Evolutionary conservation across 1,284 basidiomycete species (phyloP).

Genomic region (Pascua guehoae): DNA sequence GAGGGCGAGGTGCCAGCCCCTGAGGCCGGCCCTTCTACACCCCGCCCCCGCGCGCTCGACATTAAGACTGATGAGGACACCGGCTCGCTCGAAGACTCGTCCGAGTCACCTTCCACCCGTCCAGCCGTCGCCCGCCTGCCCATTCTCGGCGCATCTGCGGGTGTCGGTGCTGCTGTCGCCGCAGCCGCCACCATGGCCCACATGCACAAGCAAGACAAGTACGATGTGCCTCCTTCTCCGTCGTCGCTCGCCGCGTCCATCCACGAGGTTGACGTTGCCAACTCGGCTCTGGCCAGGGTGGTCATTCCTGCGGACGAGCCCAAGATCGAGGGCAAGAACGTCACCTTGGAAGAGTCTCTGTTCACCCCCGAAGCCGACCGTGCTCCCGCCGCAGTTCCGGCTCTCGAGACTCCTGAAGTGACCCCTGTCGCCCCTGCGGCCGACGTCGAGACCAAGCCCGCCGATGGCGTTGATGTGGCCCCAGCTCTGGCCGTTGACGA

Average conservation of each 20-base stretch:
- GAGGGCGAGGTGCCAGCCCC: too few relatives aligned
- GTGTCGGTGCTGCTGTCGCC: neutral
- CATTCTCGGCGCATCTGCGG: neutral
- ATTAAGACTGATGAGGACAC: conserved; percentile 4
- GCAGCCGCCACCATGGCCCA: too few relatives aligned
- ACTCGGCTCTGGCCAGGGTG: conserved; percentile 4
- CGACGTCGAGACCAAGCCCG: neutral
- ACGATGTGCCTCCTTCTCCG: too few relatives aligned
- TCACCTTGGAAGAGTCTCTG: neutral
- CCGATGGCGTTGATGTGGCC: neutral
- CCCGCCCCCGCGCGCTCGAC: too few relatives aligned
- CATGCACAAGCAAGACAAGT: too few relatives aligned
- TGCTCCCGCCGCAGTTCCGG: neutral
- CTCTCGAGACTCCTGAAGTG: neutral
- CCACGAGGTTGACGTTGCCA: conserved; percentile 6
- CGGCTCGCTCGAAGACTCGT: too few relatives aligned
- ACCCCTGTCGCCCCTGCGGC: neutral
- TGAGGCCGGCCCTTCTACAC: too few relatives aligned
- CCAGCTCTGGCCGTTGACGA: neutral
- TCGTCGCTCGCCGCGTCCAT: too few relatives aligned
- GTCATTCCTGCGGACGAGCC: neutral
- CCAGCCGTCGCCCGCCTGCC: too few relatives aligned
- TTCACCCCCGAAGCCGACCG: neutral
- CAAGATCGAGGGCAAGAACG: neutral
- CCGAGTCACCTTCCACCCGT: too few relatives aligned